Evolutionary conservation across 129 eudicot genomes (phyloP).

Genomic region (Chrysanthemum seticuspe): DNA sequence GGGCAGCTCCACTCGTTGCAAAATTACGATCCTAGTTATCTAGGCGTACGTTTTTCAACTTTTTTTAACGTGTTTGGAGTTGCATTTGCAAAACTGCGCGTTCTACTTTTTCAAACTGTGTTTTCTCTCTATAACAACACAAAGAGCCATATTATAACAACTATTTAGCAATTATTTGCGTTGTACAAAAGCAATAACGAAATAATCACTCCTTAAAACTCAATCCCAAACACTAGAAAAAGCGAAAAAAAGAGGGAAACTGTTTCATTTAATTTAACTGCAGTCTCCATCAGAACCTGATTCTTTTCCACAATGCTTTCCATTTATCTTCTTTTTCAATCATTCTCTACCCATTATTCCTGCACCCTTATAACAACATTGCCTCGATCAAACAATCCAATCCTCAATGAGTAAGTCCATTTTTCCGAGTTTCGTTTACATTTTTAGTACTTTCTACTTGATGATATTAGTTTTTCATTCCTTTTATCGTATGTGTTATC

Average conservation of each 20-base stretch:
- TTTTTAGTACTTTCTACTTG: not conserved
- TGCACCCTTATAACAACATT: slow-evolving; percentile 4
- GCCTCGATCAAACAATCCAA: slow-evolving; percentile 17
- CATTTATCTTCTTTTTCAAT: slow-evolving; percentile 28
- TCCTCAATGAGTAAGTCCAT: slow-evolving; percentile 30
- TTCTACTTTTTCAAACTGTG: no score
- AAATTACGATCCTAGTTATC: no score
- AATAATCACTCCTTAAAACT: no score
- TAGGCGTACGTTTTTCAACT: no score
- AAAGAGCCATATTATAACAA: no score
- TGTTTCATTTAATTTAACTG: not conserved
- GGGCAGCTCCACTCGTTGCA: no score
- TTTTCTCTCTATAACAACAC: no score
- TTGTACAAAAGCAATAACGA: no score
- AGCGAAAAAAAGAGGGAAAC: not conserved
- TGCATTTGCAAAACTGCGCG: no score
- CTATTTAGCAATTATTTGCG: no score
- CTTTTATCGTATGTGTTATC: not conserved
- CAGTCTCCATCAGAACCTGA: slow-evolving; percentile 6
- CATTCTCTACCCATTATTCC: slow-evolving; percentile 16
- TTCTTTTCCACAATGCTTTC: slow-evolving; percentile 29
- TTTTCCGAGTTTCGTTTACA: not conserved
- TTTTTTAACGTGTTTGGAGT: no score
- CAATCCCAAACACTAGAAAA: not conserved
- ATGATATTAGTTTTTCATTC: not conserved